Evolutionary conservation across 805 yeast genomes (phyloP).

Genomic region (Brettanomyces sp.): DNA sequence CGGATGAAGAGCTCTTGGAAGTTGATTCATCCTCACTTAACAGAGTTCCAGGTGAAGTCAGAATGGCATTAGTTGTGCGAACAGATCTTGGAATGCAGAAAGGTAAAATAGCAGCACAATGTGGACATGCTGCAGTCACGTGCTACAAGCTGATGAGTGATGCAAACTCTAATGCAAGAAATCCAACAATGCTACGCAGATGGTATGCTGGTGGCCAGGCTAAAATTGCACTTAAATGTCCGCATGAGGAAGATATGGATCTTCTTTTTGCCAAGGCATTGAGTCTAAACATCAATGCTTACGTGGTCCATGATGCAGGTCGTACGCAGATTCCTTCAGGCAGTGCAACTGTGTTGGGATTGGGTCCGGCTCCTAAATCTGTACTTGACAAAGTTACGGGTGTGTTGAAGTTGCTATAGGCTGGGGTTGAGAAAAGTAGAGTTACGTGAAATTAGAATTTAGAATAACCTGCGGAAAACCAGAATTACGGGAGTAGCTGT

Average conservation of each 20-base stretch:
- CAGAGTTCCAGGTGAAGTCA: constrained; percentile 66
- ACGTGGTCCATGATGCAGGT: constrained; percentile 91
- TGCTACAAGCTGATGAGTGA: constrained; percentile 63
- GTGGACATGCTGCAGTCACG: constrained; percentile 94
- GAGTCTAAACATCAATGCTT: constrained; percentile 66
- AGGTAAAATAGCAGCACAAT: constrained; percentile 96
- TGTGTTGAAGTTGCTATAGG: constrained; percentile 44
- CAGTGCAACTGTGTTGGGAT: constrained; percentile 88
- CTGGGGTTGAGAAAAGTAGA: no score
- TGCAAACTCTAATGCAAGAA: constrained; percentile 41
- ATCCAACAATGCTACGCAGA: constrained; percentile 53
- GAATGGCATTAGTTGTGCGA: constrained; percentile 83
- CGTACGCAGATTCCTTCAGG: constrained; percentile 96
- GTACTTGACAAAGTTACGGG: constrained; percentile 78
- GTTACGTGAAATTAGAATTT: no score
- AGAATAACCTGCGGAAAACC: neutral
- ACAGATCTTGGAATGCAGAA: constrained; percentile 86
- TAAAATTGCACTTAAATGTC: constrained; percentile 76
- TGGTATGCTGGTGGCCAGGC: constrained; percentile 91
- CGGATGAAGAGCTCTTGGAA: constrained; percentile 32
- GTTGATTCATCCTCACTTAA: constrained; percentile 54
- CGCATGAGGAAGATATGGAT: constrained; percentile 63
- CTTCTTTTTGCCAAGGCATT: constrained; percentile 72
- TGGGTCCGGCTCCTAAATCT: constrained; percentile 91
- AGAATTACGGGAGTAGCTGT: neutral